These are phyloP conservation scores for Oryza glumipatula DNA, from an alignment of 176 grass and related monocot species.

Conservation along the genomic window DNA sequence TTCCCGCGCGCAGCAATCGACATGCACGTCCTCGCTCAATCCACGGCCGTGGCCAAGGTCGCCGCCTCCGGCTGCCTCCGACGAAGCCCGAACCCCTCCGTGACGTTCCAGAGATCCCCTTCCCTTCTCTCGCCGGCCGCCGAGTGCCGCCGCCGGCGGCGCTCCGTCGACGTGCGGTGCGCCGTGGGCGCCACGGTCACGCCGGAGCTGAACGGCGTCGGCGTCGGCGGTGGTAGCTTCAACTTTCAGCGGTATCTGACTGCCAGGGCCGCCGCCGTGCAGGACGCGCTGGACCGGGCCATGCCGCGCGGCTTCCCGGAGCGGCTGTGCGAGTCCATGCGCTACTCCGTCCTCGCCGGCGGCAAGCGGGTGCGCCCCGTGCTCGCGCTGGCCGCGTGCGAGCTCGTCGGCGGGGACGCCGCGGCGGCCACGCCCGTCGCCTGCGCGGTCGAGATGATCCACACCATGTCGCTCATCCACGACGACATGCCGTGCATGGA, in stretches of 20 bases:
- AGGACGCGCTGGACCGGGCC: conserved; percentile 50
- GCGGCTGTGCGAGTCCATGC: conserved; percentile 45
- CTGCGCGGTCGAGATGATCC: conserved; percentile 68
- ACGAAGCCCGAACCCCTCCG: neutral
- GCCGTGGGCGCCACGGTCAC: neutral
- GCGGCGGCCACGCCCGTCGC: conserved; percentile 34
- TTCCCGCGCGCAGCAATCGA: neutral
- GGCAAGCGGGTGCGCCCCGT: conserved; percentile 67
- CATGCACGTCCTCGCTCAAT: neutral
- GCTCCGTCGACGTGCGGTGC: neutral
- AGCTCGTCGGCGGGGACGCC: conserved; percentile 46
- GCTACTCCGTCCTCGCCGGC: conserved; percentile 59
- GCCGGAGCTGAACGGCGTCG: neutral
- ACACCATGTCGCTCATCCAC: conserved; percentile 57
- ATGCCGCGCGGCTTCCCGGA: conserved; percentile 6
- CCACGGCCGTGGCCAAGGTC: conserved; percentile 17
- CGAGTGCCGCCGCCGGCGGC: neutral
- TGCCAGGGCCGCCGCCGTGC: conserved; percentile 24
- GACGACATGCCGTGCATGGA: conserved; percentile 78
- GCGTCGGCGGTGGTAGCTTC: neutral
- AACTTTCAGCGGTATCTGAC: conserved; percentile 50
- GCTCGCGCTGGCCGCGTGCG: conserved; percentile 55
- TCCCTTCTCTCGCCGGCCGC: neutral
- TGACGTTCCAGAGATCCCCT: neutral
- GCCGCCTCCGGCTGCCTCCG: conserved; percentile 18